These are phyloP conservation scores for Ceratocystis diversiconidia DNA, from an alignment of 2,329 filamentous ascomycete genomes.

Conservation along the genomic window DNA sequence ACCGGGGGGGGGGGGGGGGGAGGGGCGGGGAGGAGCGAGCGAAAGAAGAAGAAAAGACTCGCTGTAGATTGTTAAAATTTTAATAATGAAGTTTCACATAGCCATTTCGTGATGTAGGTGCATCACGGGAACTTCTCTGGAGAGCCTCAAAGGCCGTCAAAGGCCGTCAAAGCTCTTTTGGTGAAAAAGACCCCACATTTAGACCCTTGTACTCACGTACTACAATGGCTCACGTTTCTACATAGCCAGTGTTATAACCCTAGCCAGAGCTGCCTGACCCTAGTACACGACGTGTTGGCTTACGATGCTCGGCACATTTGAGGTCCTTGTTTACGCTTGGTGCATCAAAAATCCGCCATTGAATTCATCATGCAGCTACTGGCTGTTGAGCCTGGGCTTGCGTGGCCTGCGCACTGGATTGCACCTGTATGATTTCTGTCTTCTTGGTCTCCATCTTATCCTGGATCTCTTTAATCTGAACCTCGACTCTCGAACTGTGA, in stretches of 20 bases:
- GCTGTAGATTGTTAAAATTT: not conserved
- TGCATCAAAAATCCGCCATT: not conserved
- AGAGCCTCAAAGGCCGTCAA: not conserved
- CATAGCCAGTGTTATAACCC: not conserved
- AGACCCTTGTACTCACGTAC: too few relatives aligned
- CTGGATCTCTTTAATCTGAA: conserved; percentile 41
- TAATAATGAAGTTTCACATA: too few relatives aligned
- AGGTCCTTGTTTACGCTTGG: not conserved
- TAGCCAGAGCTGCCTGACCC: not conserved
- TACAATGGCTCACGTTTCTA: too few relatives aligned
- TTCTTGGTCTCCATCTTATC: conserved; percentile 45
- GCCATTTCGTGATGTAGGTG: too few relatives aligned
- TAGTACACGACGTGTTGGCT: too few relatives aligned
- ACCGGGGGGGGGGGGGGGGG: too few relatives aligned
- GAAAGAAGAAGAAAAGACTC: not conserved
- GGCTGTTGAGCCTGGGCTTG: conserved; percentile 15
- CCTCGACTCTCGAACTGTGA: conserved; percentile 27
- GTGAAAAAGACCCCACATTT: not conserved
- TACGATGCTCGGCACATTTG: not conserved
- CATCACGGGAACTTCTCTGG: too few relatives aligned
- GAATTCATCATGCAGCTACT: not conserved
- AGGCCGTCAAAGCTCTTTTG: not conserved
- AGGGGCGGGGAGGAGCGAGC: not conserved
- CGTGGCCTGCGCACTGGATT: conserved; percentile 34
- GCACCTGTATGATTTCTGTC: conserved; percentile 43